Conservation (phyloP, 2,329 filamentous ascomycete species). For the Dryadomyces quercus-mongolicae region DNA sequence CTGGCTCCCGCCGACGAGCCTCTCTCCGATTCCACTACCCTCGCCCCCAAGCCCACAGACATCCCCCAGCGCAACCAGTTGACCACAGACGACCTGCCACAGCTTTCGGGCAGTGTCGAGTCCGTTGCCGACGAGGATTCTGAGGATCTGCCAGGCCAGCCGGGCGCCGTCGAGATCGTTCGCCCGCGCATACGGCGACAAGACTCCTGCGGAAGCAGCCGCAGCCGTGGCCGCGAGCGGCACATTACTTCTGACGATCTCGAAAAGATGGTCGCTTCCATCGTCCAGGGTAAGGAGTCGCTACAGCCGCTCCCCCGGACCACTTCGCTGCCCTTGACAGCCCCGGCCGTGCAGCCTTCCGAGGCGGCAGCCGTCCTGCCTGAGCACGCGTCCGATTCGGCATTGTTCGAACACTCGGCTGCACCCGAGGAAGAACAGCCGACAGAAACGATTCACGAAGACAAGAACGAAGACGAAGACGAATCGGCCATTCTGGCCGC, state of each 20-base stretch:
- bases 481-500: background rate
- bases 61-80: conserved; percentile 23
- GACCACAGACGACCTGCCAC: conserved; percentile 47
- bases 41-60: conserved; percentile 34
- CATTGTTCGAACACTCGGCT: background rate
- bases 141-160: conserved; percentile 43
- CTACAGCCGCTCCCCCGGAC: conserved; percentile 41
- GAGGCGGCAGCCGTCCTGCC: background rate
- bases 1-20: background rate
- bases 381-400: background rate
- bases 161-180: conserved; percentile 43
- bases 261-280: conserved; percentile 87
- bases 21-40: conserved; percentile 15
- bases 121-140: conserved; percentile 59
- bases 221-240: conserved; percentile 64
- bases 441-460: background rate
- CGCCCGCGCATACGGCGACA: conserved; percentile 58
- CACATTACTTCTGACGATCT: conserved; percentile 89
- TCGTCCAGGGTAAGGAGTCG: conserved; percentile 75
- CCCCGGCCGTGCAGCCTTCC: background rate
- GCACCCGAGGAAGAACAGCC: background rate
- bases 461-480: background rate
- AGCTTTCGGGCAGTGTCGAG: conserved; percentile 66
- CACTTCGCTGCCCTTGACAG: conserved; percentile 13
- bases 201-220: conserved; percentile 58